Evolutionary conservation across 805 yeast genomes (phyloP), one percentile per base, ranked within the genome.

Genomic region (Candida silvatica): DNA sequence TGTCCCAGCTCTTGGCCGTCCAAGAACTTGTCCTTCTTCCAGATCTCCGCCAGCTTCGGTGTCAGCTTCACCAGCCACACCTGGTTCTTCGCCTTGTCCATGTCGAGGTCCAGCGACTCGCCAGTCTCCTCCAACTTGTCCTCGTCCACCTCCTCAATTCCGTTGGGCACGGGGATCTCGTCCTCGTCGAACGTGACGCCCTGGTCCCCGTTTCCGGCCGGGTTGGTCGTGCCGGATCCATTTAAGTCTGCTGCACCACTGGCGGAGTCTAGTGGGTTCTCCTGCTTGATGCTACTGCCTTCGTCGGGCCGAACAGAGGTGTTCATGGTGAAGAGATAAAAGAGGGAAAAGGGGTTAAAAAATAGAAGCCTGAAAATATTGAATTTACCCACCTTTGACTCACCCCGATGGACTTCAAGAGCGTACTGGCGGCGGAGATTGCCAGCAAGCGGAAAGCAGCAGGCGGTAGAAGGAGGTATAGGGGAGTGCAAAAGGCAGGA

Each of bases 21-120:
- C 33, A 80, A 58, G 29, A 63, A 61, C 17, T 67, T 74, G 35
- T 72, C 68, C 42, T 80, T 69, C 36, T 77, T 69, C 95, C 97
- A 86, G 44, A 73, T 67, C 27, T 80, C 84, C 20, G 94, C 81
- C 41, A 92, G 62, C 50, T 86, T 86, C 51, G 84, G 77, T 2
- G 98, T 97, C 50, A 92, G 62, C 47, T 92, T 74, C 17, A 92
- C 95, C 17, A 92, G 65, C 98, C 97, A 92, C 28, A 92, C 79
- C 46, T 86, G 86, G 48, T 81, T 79, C 32, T 61, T 66, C 12
- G 79, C 74, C 20, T 66, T 62, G 2, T 66, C 42, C 34, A 87
- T 58, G 51, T 87, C 84, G 57, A 92, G 65, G 55, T 92, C 94
- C 20, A 88, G 67, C 11, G 84, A 69, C 58, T 81, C 95, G 47